Evolutionary conservation across 2,329 filamentous ascomycete genomes (phyloP), one percentile per base, ranked within the genome.

Genomic region (Epichloe elymi): DNA sequence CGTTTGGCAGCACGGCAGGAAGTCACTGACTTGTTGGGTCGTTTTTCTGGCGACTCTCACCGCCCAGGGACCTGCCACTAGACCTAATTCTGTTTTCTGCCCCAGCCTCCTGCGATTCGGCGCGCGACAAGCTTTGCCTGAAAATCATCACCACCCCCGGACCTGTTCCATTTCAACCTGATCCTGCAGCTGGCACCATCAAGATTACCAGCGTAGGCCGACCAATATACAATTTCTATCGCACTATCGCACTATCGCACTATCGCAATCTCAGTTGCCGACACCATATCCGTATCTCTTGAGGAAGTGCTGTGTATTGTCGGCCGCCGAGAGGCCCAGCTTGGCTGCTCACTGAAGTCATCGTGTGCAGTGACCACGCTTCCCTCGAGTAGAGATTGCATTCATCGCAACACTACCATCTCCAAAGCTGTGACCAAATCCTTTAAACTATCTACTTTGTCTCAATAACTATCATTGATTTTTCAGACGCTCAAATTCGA

Each of bases 41-140:
- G n/a, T 38, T 38, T n/a, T 19, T 41, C 39, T 41, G 39, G 15
- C 39, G 19, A 8, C 23, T 20, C 33, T 56, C 55, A 56, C 54
- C 53, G 56, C 55, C 56, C 46, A 38, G 12, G 35, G 30, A 36
- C 50, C 30, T 53, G 43, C 14, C 36, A 20, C 50, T 50, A 54
- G 39, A n/a, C 50, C 54, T 35, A 19, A 38, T 51, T 20, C 36
- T 50, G 19, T 49, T 51, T 58, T 58, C 53, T 58, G 56, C 56
- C 55, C 49, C 46, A 52, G 35, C 51, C 50, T 51, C 50, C 48
- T 42, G 35, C 47, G 41, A 51, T 19, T 33, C 36, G 40, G 48
- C 42, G 38, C 48, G 46, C 61, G 44, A 57, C 53, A 33, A 57
- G 58, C 52, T 52, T 53, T 51, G 40, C 51, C 45, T 37, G 38